Evolutionary conservation across 164 flowering plant species (phyloP), one percentile per base, ranked within the genome.

Genomic region (Aristolochia californica): DNA sequence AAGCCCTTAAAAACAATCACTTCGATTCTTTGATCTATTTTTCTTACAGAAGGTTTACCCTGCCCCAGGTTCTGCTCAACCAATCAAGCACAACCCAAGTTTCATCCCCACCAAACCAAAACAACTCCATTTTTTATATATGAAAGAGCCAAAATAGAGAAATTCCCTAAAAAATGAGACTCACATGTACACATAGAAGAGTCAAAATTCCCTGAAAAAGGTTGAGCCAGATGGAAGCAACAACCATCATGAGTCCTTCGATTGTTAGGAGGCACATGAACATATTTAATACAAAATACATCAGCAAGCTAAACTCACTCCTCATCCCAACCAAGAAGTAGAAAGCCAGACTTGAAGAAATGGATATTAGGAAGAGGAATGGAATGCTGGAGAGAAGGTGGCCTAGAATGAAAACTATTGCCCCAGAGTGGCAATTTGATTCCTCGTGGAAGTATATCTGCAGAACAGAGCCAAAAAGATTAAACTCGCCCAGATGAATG

Each of bases 251-350:
- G 43, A 94, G 75, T 40, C 97, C 99, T 75, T 94, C 99, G 56
- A 84, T 88, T 53, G 81, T 91, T 28, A 94, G 57, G 66, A 94
- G 91, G 79, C 93, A 83, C 81, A 71, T 77, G 80, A 94, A 90
- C 69, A 84, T 70, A 58, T 90, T 90, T 68, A 94, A 82, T 60
- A 84, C 86, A 63, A 94, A 94, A 74, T 94, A 94, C 95, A 90
- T 88, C 72, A 94, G 66, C 77, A 87, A 76, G 82, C 93, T 80
- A 75, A 94, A 90, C 57, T 94, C 88, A 34, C 10, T 34, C 40
- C 40, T 38, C 40, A 34, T 34, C 40, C 40, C 40, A 8, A 34
- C 40, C 40, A 34, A 34, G 40, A 34, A 34, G 40, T 34, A 34
- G 40, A 34, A 34, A 12, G 40, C 40, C 40, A 34, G 10, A 34